Evolutionary conservation across 495 filamentous ascomycete species (phyloP).

Genomic region (Neurospora cerealis): DNA sequence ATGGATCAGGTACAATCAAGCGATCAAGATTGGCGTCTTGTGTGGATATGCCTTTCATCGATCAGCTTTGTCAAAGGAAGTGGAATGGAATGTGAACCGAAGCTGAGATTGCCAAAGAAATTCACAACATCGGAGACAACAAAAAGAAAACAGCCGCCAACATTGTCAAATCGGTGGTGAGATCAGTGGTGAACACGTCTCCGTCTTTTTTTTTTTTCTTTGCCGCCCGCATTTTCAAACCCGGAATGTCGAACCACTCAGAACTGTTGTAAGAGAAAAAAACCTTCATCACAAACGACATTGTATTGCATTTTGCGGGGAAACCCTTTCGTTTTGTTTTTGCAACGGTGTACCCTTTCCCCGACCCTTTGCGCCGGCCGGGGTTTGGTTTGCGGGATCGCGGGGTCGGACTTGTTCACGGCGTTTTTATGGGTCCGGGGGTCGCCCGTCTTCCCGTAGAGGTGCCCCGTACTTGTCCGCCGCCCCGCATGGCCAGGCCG

Average conservation of each 20-base stretch:
- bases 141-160: neutral
- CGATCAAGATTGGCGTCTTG: neutral
- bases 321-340: neutral
- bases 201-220: neutral
- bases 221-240: neutral
- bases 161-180: neutral
- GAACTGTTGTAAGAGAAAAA: neutral
- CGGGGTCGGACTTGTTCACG: neutral
- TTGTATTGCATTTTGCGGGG: neutral
- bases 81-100: neutral
- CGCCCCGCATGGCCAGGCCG: neutral
- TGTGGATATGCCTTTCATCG: neutral
- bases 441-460: neutral
- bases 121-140: too few relatives aligned
- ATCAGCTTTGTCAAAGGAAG: neutral
- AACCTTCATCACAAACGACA: neutral
- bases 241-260: neutral
- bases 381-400: neutral
- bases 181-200: neutral
- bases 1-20: neutral
- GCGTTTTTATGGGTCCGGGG: neutral
- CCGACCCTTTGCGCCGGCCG: neutral
- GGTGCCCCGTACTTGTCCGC: neutral
- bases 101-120: too few relatives aligned
- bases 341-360: neutral